phyloP scores from a whole-genome alignment of 306 rosid genomes.

The Inga leiocalycina region DNA sequence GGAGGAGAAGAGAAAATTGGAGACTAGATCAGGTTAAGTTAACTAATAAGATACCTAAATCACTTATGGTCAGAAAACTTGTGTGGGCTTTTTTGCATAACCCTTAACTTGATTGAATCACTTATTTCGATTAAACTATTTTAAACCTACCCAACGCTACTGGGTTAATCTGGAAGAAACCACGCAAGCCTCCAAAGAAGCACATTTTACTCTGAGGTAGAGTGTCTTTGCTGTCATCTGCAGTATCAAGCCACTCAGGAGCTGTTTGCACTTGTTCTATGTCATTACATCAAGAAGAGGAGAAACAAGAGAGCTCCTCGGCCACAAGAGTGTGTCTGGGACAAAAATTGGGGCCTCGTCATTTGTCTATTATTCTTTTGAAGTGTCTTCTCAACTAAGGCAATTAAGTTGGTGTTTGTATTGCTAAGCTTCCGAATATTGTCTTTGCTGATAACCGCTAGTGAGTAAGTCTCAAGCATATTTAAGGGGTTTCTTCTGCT shows the following conservation, averaged over 20 bases:
- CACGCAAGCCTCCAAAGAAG: neutral
- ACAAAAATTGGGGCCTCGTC: neutral
- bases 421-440: constrained; percentile 37
- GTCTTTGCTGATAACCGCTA: constrained; percentile 34
- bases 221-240: neutral
- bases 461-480: constrained; percentile 42
- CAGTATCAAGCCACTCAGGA: neutral
- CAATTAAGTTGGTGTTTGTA: constrained; percentile 47
- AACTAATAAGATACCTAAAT: neutral
- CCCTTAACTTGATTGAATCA: neutral
- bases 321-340: neutral
- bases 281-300: neutral
- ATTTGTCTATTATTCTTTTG: too few relatives aligned
- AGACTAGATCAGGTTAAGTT: neutral
- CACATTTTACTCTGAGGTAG: neutral
- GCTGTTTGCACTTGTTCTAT: neutral
- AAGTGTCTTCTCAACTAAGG: constrained; percentile 22
- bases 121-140: neutral
- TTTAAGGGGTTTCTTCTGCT: constrained; percentile 44
- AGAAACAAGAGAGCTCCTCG: neutral
- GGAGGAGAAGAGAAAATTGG: neutral
- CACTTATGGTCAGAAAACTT: neutral
- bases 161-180: neutral
- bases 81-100: neutral
- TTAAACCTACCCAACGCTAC: neutral